phyloP scores from a whole-genome alignment of 75 land plant species.

The Larix kaempferi region DNA sequence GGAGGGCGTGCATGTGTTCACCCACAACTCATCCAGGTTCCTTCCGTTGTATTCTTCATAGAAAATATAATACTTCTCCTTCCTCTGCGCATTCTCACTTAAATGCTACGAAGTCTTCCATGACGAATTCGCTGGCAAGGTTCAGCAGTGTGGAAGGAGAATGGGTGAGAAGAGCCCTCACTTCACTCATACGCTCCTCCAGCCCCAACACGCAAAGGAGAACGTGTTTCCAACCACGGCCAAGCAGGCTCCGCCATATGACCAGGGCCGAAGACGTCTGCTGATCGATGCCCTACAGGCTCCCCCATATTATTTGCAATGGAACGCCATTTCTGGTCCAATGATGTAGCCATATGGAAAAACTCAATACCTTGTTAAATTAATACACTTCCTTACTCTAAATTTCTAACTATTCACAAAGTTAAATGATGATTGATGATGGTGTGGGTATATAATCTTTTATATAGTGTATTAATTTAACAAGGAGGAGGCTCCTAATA shows the following conservation, averaged over 20 bases:
- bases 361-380: too few relatives aligned
- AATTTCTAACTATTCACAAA: too few relatives aligned
- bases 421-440: too few relatives aligned
- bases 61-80: background rate
- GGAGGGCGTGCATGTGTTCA: constrained; percentile 49
- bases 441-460: too few relatives aligned
- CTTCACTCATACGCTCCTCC: constrained; percentile 56
- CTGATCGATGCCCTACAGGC: too few relatives aligned
- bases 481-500: too few relatives aligned
- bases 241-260: constrained; percentile 58
- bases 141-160: constrained; percentile 54
- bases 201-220: constrained; percentile 51
- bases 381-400: too few relatives aligned
- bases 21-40: constrained; percentile 68
- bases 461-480: too few relatives aligned
- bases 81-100: constrained; percentile 22
- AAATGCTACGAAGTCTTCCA: constrained; percentile 39
- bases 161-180: constrained; percentile 43
- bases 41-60: constrained; percentile 50
- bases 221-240: constrained; percentile 35
- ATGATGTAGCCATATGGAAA: too few relatives aligned
- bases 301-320: too few relatives aligned
- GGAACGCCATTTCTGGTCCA: too few relatives aligned
- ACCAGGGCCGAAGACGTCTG: constrained; percentile 20
- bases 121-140: constrained; percentile 48